Evolutionary conservation across 768 basidiomycete genomes (phyloP).

Genomic region (Leucogyrophana mollusca): DNA sequence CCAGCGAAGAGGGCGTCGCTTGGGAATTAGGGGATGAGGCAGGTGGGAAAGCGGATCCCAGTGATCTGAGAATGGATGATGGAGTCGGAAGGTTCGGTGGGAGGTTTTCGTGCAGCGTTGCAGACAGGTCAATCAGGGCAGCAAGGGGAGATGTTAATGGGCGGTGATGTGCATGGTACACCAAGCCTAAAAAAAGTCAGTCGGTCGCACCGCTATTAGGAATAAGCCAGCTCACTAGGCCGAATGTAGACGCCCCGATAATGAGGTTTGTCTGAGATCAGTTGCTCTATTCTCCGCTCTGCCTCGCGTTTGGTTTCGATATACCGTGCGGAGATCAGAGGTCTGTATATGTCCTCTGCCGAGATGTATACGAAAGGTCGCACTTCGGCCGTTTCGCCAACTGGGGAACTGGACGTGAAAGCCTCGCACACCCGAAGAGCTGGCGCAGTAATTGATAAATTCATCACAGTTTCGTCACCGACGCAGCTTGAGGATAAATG

Average conservation of each 20-base stretch:
- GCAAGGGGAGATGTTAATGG: slow-evolving; percentile 89
- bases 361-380: slow-evolving; percentile 93
- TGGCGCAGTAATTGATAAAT: slow-evolving; percentile 25
- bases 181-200: slow-evolving; percentile 63
- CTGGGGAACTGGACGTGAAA: slow-evolving; percentile 51
- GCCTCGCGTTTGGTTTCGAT: slow-evolving; percentile 94
- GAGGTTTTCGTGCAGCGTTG: slow-evolving; percentile 62
- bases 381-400: slow-evolving; percentile 23
- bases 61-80: slow-evolving; percentile 55
- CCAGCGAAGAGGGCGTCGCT: slow-evolving; percentile 45
- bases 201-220: slow-evolving; percentile 5
- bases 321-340: slow-evolving; percentile 81
- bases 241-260: slow-evolving; percentile 81
- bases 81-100: slow-evolving; percentile 63
- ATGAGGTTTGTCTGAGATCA: slow-evolving; percentile 41
- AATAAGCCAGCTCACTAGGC: slow-evolving; percentile 64
- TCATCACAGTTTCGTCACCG: slow-evolving; percentile 9
- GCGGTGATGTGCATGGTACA: slow-evolving; percentile 93
- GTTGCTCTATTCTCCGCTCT: slow-evolving; percentile 63
- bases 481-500: slow-evolving; percentile 1
- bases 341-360: slow-evolving; percentile 84
- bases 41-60: slow-evolving; percentile 39
- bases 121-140: slow-evolving; percentile 77
- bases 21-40: slow-evolving; percentile 19
- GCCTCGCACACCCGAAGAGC: slow-evolving; percentile 79